These are phyloP conservation scores for Prorocentrum cordatum DNA, from an alignment of 169 alveolate species.

Conservation along the genomic window DNA sequence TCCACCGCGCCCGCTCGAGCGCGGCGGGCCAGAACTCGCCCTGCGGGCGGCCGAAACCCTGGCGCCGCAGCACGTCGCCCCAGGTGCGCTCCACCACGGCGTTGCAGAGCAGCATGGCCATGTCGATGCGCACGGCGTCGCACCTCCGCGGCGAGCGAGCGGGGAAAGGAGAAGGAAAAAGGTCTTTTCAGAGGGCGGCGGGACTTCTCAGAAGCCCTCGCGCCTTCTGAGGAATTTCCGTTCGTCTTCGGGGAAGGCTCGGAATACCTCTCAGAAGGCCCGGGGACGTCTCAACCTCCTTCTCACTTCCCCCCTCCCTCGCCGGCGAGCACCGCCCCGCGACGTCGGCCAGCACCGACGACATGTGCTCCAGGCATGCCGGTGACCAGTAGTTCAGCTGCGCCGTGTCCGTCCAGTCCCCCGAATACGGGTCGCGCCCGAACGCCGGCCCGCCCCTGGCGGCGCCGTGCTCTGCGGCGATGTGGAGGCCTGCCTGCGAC, in stretches of 20 bases:
- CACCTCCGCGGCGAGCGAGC: too few relatives aligned
- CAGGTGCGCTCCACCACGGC: conserved; percentile 52
- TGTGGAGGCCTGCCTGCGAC: background rate
- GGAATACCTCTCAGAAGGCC: too few relatives aligned
- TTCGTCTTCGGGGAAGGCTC: too few relatives aligned
- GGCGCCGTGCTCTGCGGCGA: too few relatives aligned
- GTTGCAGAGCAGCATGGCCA: conserved; percentile 44
- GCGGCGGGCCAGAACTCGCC: conserved; percentile 16
- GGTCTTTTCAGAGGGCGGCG: too few relatives aligned
- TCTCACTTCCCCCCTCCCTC: too few relatives aligned
- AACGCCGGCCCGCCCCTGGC: too few relatives aligned
- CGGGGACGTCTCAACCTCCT: too few relatives aligned
- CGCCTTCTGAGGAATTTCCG: too few relatives aligned
- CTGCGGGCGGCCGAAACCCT: conserved; percentile 28
- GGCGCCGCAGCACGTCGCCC: conserved; percentile 23
- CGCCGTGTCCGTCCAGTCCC: conserved; percentile 69
- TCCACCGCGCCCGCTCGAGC: background rate
- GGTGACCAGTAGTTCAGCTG: conserved; percentile 57
- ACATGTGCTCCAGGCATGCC: conserved; percentile 58
- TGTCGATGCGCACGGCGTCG: conserved; percentile 42
- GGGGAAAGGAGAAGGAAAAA: too few relatives aligned
- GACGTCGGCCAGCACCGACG: conserved; percentile 5
- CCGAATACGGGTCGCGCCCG: conserved; percentile 62
- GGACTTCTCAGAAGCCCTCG: too few relatives aligned
- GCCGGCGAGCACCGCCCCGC: too few relatives aligned